Base-by-base conservation (phyloP, 1,284 basidiomycete genomes). In the Trametes versicolor region DNA sequence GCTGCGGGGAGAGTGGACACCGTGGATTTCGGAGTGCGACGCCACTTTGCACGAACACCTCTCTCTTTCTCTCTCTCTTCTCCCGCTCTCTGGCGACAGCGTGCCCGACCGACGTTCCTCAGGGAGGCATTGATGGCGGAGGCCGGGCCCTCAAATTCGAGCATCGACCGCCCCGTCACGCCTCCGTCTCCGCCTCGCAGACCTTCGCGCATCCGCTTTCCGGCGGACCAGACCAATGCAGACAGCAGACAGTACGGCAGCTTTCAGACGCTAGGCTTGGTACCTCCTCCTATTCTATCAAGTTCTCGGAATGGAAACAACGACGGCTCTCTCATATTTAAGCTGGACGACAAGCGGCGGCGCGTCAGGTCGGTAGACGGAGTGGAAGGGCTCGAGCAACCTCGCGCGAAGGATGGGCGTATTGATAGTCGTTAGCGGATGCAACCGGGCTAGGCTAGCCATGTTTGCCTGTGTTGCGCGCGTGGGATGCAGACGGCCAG, bases 321-420 rank as follows among this genome's bases (percentile, higher is more conserved):
- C 9, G 60, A 58, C n/a, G 64, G 58, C 15, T 63, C 63, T 17
- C 50, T 66, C 32, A 27, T 56, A 0, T 60, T 65, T 39, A 62
- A 66, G 43, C 61, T 66, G 21, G 67, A 72, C 29, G 73, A 75
- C 55, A 71, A 63, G 56, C 71, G 77, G 32, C 74, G 77, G 25
- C 74, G 78, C 25, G 75, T 77, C 41, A 71, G 67, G 64, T 77
- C 75, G 12, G 72, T 73, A 8, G 74, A 74, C 36, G 71, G 64
- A 29, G 62, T 62, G 4, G 60, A 66, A 12, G 57, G 57, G 2
- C 51, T 65, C 27, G 69, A 66, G 13, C 67, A 68, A 23, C 51
- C 64, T 12, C 67, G 65, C 17, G 32, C 60, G 19, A 70, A 68
- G 12, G 62, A 70, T 6, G 21, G 32, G 19, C 36, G 39, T 29